Evolutionary conservation across 345 rosid genomes (phyloP).

Genomic region (Populus alba): DNA sequence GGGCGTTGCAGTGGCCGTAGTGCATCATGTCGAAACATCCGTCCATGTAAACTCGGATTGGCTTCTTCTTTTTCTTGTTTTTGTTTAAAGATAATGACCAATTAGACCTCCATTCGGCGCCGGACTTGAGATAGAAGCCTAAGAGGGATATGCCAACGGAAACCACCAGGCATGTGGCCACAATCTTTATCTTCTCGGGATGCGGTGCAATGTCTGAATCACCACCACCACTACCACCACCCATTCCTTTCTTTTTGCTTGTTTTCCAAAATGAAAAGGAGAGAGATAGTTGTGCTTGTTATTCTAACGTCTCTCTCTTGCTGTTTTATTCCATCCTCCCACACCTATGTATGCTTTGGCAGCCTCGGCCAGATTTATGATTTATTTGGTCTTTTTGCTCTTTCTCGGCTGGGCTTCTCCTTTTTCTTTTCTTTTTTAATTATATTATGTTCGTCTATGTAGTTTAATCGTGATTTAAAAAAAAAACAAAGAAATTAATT

Average conservation of each 20-base stretch:
- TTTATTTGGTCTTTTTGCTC: too few relatives aligned
- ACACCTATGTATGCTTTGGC: too few relatives aligned
- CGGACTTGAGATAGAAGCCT: slow-evolving; percentile 13
- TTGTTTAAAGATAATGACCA: neutral
- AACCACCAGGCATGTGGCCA: neutral
- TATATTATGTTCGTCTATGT: too few relatives aligned
- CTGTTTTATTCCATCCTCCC: neutral
- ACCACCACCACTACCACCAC: neutral
- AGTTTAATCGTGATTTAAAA: too few relatives aligned
- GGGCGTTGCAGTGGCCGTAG: slow-evolving; percentile 81
- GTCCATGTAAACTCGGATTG: slow-evolving; percentile 71
- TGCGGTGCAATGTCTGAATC: neutral
- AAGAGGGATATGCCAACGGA: slow-evolving; percentile 19
- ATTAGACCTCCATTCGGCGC: slow-evolving; percentile 2
- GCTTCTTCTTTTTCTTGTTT: slow-evolving; percentile 42
- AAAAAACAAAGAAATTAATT: too few relatives aligned
- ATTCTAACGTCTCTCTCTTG: neutral
- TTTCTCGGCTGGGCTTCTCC: too few relatives aligned
- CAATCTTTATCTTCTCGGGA: neutral
- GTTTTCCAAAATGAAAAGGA: neutral
- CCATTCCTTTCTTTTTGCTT: neutral
- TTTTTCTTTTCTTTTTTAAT: too few relatives aligned
- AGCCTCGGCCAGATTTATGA: too few relatives aligned
- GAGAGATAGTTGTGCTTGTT: neutral
- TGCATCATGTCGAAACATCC: slow-evolving; percentile 89